Evolutionary conservation across 2,329 filamentous ascomycete genomes (phyloP).

Genomic region (Arthrobotrys megalospora): DNA sequence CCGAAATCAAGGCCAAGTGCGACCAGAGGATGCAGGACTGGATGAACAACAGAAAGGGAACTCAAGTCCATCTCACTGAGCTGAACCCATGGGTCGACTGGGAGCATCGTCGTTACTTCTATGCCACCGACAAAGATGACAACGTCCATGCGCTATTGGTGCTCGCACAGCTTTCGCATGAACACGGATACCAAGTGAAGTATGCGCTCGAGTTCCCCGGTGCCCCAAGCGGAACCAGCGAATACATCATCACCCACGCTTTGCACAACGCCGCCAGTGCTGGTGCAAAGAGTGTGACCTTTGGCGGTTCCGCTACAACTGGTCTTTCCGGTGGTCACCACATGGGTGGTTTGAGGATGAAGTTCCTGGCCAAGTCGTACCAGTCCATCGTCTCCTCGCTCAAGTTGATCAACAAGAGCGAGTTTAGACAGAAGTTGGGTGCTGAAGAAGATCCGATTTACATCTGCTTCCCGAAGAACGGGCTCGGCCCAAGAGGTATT

Average conservation of each 20-base stretch:
- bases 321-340: slow-evolving; percentile 85
- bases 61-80: slow-evolving; percentile 90
- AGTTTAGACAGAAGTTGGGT: slow-evolving; percentile 92
- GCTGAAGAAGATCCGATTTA: slow-evolving; percentile 86
- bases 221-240: slow-evolving; percentile 88
- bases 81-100: slow-evolving; percentile 89
- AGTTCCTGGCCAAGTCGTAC: slow-evolving; percentile 86
- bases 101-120: slow-evolving; percentile 87
- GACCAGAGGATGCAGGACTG: slow-evolving; percentile 83
- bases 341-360: slow-evolving; percentile 83
- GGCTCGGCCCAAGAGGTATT: slow-evolving; percentile 84
- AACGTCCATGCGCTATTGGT: slow-evolving; percentile 84
- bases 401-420: slow-evolving; percentile 84
- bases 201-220: slow-evolving; percentile 95
- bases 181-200: slow-evolving; percentile 93
- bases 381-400: slow-evolving; percentile 85
- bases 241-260: slow-evolving; percentile 82
- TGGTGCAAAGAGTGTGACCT: slow-evolving; percentile 81
- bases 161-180: slow-evolving; percentile 83
- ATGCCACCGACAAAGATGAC: slow-evolving; percentile 80
- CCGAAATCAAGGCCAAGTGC: slow-evolving; percentile 78
- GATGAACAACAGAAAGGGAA: slow-evolving; percentile 84
- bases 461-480: slow-evolving; percentile 89
- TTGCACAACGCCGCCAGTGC: slow-evolving; percentile 75
- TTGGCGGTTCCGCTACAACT: slow-evolving; percentile 84